phyloP scores from a whole-genome alignment of 371 early-diverging fungal genomes.

The Synchytrium microbalum region DNA sequence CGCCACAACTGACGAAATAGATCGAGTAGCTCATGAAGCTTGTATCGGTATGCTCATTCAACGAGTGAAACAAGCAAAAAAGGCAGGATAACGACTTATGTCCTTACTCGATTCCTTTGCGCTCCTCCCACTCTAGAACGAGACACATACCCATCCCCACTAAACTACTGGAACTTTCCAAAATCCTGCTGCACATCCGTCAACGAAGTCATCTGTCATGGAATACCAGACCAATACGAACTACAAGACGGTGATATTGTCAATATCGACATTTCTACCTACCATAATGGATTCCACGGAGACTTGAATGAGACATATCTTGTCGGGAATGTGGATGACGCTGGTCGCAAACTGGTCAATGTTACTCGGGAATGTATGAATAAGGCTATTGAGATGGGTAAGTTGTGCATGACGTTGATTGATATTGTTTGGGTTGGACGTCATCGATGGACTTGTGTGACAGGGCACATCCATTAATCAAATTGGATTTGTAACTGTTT shows the following conservation, averaged over 20 bases:
- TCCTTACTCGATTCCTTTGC: neutral
- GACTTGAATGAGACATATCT: constrained; percentile 82
- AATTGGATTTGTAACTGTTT: constrained; percentile 3
- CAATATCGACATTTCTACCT: constrained; percentile 87
- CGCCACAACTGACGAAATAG: constrained; percentile 87
- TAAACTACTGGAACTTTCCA: constrained; percentile 89
- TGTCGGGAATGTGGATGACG: constrained; percentile 77
- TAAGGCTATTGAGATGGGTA: constrained; percentile 79
- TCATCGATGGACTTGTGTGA: constrained; percentile 25
- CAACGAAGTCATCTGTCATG: constrained; percentile 47
- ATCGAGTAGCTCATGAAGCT: constrained; percentile 79
- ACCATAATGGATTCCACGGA: constrained; percentile 82
- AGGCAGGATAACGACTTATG: neutral
- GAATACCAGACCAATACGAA: constrained; percentile 83
- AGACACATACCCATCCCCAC: constrained; percentile 85
- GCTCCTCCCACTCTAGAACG: constrained; percentile 32
- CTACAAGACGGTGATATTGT: constrained; percentile 86
- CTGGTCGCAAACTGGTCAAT: constrained; percentile 62
- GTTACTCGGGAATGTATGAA: constrained; percentile 73
- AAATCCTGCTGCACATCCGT: constrained; percentile 81
- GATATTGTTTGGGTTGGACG: constrained; percentile 16
- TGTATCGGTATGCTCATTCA: constrained; percentile 46
- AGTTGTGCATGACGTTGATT: constrained; percentile 22
- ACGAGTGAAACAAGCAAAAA: neutral
- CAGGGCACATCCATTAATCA: neutral